Conservation (phyloP, 2,329 filamentous ascomycete species). For the Aspergillus sp. region DNA sequence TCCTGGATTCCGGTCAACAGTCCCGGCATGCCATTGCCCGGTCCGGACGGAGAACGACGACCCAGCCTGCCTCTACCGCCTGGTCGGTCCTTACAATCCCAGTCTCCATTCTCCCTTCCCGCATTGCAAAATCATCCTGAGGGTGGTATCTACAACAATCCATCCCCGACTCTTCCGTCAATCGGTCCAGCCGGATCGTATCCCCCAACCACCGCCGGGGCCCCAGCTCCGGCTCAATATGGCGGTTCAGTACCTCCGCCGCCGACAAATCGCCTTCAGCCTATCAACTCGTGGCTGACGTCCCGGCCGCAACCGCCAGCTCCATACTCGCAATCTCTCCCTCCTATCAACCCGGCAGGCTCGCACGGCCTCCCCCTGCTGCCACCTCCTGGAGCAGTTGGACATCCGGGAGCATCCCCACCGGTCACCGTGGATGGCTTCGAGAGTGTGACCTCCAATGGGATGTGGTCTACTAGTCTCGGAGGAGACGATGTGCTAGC, state of each 20-base stretch:
- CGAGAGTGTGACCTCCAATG: slow-evolving; percentile 22
- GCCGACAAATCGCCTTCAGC: slow-evolving; percentile 37
- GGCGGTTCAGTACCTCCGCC: slow-evolving; percentile 16
- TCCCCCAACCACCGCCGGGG: slow-evolving; percentile 15
- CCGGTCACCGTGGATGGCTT: slow-evolving; percentile 31
- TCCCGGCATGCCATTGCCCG: slow-evolving; percentile 31
- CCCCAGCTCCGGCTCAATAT: slow-evolving; percentile 29
- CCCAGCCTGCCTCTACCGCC: slow-evolving; percentile 40
- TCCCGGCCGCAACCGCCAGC: slow-evolving; percentile 31
- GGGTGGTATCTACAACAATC: slow-evolving; percentile 27
- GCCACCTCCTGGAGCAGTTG: slow-evolving; percentile 35
- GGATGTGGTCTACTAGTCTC: slow-evolving; percentile 33
- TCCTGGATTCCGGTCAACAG: slow-evolving; percentile 44
- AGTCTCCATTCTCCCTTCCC: slow-evolving; percentile 35
- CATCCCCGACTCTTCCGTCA: slow-evolving; percentile 35
- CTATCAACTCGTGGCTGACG: slow-evolving; percentile 40
- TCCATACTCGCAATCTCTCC: slow-evolving; percentile 40
- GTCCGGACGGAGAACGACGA: slow-evolving; percentile 35
- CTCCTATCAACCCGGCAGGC: slow-evolving; percentile 36
- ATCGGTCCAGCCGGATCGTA: slow-evolving; percentile 25
- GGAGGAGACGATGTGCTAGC: slow-evolving; percentile 39
- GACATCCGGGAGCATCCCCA: slow-evolving; percentile 29
- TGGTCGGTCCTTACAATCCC: slow-evolving; percentile 32
- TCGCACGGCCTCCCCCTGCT: slow-evolving; percentile 35
- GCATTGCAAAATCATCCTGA: slow-evolving; percentile 38